These are phyloP conservation scores for Diaporthe vaccinii DNA, from an alignment of 2,329 filamentous ascomycete genomes.

Conservation along the genomic window DNA sequence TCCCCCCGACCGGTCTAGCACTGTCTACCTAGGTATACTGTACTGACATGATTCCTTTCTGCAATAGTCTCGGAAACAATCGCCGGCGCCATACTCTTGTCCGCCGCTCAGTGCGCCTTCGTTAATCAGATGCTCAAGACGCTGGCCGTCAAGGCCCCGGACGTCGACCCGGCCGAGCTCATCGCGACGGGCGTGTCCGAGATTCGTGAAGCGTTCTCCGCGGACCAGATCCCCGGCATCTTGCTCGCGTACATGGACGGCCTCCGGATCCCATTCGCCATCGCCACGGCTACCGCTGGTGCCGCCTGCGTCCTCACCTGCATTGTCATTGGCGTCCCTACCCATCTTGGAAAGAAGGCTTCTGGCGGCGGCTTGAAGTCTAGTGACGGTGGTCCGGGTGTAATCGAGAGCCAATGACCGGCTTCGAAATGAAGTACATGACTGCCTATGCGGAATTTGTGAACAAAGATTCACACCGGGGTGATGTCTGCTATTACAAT, in stretches of 20 bases:
- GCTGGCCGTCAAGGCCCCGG: conserved; percentile 45
- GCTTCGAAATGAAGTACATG: background rate
- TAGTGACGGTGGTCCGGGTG: background rate
- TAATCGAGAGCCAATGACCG: background rate
- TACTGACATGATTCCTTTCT: conserved; percentile 41
- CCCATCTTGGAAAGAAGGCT: background rate
- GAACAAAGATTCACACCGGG: background rate
- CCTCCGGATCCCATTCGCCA: conserved; percentile 8
- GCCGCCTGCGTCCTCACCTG: conserved; percentile 6
- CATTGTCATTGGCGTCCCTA: background rate
- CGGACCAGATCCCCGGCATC: conserved; percentile 8
- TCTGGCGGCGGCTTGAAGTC: background rate
- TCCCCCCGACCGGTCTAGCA: background rate
- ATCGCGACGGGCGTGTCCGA: conserved; percentile 12
- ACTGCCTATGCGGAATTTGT: background rate
- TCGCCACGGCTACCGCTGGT: background rate
- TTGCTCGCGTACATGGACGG: conserved; percentile 28
- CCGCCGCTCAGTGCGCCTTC: conserved; percentile 52
- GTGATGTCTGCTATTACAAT: background rate
- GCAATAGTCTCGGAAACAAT: conserved; percentile 51
- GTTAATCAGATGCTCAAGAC: conserved; percentile 48
- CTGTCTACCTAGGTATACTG: background rate
- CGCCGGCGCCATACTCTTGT: conserved; percentile 61
- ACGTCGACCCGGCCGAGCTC: conserved; percentile 43
- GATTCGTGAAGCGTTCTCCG: background rate